Conservation (phyloP, 2,329 filamentous ascomycete species). For the Onygena corvina region DNA sequence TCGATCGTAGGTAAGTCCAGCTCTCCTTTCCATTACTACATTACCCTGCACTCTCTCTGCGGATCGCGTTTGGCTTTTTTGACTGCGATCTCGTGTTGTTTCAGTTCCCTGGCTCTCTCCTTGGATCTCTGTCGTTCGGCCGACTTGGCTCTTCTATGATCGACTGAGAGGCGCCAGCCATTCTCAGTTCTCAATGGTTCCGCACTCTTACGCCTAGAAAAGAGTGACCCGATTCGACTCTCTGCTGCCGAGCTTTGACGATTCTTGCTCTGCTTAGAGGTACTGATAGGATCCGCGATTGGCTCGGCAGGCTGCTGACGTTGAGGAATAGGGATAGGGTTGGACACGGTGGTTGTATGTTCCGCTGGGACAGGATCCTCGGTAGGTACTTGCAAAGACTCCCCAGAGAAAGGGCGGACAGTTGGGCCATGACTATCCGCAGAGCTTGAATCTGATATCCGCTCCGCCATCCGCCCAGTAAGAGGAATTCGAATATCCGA, state of each 20-base stretch:
- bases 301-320: background rate
- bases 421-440: background rate
- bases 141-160: background rate
- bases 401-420: background rate
- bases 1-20: background rate
- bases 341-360: too few relatives aligned
- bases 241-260: background rate
- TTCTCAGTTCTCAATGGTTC: background rate
- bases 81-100: background rate
- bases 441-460: background rate
- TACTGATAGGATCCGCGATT: background rate
- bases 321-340: background rate
- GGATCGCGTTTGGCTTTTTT: background rate
- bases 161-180: background rate
- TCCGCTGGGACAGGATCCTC: background rate
- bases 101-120: background rate
- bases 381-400: background rate
- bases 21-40: background rate
- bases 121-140: background rate
- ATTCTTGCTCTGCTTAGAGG: background rate
- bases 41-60: background rate
- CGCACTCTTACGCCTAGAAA: background rate
- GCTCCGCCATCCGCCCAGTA: background rate
- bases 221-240: background rate
- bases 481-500: background rate